Base-by-base conservation (phyloP, 192 early-diverging fungal genomes). In the Mortierella claussenii region DNA sequence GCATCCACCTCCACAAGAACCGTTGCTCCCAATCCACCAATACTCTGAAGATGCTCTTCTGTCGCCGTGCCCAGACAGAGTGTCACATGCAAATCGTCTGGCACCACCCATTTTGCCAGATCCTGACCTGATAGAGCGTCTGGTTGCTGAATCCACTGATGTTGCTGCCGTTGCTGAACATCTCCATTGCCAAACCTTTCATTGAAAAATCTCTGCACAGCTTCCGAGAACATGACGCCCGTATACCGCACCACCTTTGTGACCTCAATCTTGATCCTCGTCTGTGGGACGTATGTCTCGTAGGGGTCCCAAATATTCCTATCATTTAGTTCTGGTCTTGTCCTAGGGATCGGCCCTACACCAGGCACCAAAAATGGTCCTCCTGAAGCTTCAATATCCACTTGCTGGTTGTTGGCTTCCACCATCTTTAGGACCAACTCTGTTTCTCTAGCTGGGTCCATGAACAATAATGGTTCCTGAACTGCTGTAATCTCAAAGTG, bases 61-160 rank as follows among this genome's bases (percentile, higher is more conserved):
- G 45, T 21, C 7, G 57, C 55, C 10, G 56, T n/a, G 23, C 71
- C 71, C 1, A 58, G 44, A 21, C 64, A 67, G 1, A 76, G 26
- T 13, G 64, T 58, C 31, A 76, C 71, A 66, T 76, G 71, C 24
- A 76, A 26, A 18, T 76, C 71, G 28, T 65, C 70, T 0, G 71
- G 71, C 13, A 66, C 36, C 15, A 76, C 71, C 71, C 71, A 76
- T 48, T 60, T 66, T 55, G 37, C 47, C 43, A 60, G 17, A 55
- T 74, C 40, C 52, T 47, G 32, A 9, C 43, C 27, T 13, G 36
- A 13, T 4, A 76, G 51, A 11, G 15, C 32, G 2, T 45, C 18
- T 18, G 71, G 71, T 43, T 51, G 37, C 26, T 66, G 28, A 2
- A 76, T 61, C 45, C 50, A 45, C 36, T 44, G 57, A 17, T 37